These are phyloP conservation scores for Balansia obtecta DNA, from an alignment of 2,329 filamentous ascomycete species.

Conservation along the genomic window DNA sequence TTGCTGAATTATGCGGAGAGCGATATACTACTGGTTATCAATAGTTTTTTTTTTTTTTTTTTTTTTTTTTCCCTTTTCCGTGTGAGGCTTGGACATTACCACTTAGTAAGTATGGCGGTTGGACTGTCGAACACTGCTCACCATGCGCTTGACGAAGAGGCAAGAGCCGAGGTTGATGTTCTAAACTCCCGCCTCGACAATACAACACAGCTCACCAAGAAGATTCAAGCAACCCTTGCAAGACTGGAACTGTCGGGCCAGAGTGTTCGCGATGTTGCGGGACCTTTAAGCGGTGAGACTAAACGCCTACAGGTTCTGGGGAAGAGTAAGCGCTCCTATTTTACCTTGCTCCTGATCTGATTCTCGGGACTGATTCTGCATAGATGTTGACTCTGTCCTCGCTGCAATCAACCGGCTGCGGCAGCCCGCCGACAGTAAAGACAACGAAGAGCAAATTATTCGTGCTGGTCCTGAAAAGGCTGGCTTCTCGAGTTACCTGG, in stretches of 20 bases:
- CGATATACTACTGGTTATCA: too few relatives aligned
- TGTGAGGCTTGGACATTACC: background rate
- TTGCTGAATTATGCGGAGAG: too few relatives aligned
- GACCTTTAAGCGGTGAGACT: conserved; percentile 86
- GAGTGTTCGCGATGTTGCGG: conserved; percentile 82
- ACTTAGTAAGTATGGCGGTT: conserved; percentile 36
- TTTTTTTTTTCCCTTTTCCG: too few relatives aligned
- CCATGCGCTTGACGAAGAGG: conserved; percentile 49
- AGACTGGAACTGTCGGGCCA: conserved; percentile 80
- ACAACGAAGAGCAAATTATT: conserved; percentile 84
- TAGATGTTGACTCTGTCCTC: conserved; percentile 77
- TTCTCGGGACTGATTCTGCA: conserved; percentile 8
- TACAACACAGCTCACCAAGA: conserved; percentile 85
- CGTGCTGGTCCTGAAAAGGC: conserved; percentile 73
- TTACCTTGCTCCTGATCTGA: background rate
- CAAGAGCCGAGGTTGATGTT: conserved; percentile 57
- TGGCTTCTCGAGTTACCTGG: conserved; percentile 74
- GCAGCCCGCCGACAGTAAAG: conserved; percentile 85
- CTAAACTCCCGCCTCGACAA: conserved; percentile 71
- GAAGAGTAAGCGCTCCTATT: conserved; percentile 43
- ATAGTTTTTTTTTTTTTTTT: background rate
- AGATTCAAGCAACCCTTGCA: conserved; percentile 79
- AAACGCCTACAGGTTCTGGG: conserved; percentile 79
- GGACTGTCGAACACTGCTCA: conserved; percentile 33
- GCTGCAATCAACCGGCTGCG: conserved; percentile 78